A percentile compares a stretch with the other conserved stretches of the same genome.
Conservation (phyloP, 441 rosid genomes). For the Breynia disticha region DNA sequence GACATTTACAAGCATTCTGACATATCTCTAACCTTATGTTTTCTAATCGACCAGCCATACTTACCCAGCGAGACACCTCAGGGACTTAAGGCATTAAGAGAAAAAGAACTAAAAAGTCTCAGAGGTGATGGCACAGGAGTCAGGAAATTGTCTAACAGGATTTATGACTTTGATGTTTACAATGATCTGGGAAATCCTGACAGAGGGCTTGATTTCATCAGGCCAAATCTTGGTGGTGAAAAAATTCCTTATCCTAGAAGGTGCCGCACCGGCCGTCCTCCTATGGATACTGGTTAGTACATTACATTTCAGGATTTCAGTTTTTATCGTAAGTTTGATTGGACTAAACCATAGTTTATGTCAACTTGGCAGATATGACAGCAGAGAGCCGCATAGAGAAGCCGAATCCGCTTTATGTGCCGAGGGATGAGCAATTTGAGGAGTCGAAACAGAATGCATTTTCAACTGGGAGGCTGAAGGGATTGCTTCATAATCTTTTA, state of each 20-base stretch:
- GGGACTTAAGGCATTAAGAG: conserved; percentile 57
- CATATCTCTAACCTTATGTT: background rate
- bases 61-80: conserved; percentile 72
- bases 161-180: conserved; percentile 71
- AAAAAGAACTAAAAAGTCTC: conserved; percentile 49
- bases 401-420: conserved; percentile 79
- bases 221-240: conserved; percentile 70
- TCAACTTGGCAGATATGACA: conserved; percentile 24
- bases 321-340: background rate
- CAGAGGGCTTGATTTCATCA: conserved; percentile 38
- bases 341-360: too few species aligned
- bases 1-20: too few species aligned
- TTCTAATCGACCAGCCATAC: conserved; percentile 58
- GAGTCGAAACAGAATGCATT: conserved; percentile 59
- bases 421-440: conserved; percentile 89
- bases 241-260: conserved; percentile 76
- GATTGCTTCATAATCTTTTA: conserved; percentile 57
- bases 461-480: conserved; percentile 64
- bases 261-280: conserved; percentile 77
- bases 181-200: conserved; percentile 96
- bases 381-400: conserved; percentile 82
- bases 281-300: conserved; percentile 42
- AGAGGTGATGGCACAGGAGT: conserved; percentile 70
- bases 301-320: background rate
- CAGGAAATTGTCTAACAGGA: conserved; percentile 66